Conservation (phyloP, 495 filamentous ascomycete genomes). For the Glarea lozoyensis region DNA sequence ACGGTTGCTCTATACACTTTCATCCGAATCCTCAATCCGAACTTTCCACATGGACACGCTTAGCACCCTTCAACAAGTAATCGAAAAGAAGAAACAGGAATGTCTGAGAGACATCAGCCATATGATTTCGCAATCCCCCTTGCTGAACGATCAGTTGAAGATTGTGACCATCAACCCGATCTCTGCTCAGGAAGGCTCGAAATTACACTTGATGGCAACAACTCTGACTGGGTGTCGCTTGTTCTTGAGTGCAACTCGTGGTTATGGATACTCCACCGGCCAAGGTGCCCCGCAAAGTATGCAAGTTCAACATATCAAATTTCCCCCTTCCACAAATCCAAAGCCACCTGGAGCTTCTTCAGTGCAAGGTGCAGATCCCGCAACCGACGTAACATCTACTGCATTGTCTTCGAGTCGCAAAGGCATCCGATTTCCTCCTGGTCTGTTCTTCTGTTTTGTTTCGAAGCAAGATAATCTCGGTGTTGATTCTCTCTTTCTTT, state of each 20-base stretch:
- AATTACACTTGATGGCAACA: conserved; percentile 81
- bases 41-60: conserved; percentile 67
- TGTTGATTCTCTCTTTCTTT: conserved; percentile 67
- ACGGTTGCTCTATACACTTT: conserved; percentile 83
- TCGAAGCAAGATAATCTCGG: conserved; percentile 39
- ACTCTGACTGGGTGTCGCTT: conserved; percentile 87
- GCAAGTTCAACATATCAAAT: conserved; percentile 92
- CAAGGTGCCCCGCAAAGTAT: conserved; percentile 80
- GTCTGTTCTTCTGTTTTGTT: conserved; percentile 82
- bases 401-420: conserved; percentile 44
- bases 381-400: conserved; percentile 32
- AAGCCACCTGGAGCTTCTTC: conserved; percentile 22
- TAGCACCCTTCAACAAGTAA: conserved; percentile 40
- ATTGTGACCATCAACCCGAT: conserved; percentile 84
- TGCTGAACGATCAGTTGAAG: conserved; percentile 54
- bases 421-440: conserved; percentile 68
- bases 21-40: conserved; percentile 72
- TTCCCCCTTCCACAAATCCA: conserved; percentile 55
- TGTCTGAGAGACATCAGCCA: conserved; percentile 61
- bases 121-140: conserved; percentile 59
- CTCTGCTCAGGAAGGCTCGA: conserved; percentile 65
- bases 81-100: conserved; percentile 45
- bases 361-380: conserved; percentile 22
- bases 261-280: conserved; percentile 57
- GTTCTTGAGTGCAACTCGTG: conserved; percentile 81